Conservation (phyloP, 495 filamentous ascomycete genomes). For the Melanomma pulvis-pyrius region DNA sequence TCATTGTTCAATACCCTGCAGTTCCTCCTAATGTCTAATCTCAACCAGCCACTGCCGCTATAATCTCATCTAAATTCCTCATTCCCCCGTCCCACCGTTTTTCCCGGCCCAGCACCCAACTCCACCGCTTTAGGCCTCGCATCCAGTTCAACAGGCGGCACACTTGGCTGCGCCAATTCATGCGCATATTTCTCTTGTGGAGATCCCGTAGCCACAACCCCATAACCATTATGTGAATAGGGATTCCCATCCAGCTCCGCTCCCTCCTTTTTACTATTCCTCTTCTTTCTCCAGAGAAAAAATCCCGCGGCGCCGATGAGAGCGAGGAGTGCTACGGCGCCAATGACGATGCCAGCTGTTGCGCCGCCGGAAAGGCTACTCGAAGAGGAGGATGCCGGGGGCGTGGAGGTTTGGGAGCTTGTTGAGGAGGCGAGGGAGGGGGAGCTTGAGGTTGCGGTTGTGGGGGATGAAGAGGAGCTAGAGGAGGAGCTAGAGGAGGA, state of each 20-base stretch:
- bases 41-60: too few species aligned
- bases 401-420: background rate
- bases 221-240: background rate
- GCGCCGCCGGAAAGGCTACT: background rate
- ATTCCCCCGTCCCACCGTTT: too few species aligned
- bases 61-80: too few species aligned
- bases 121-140: background rate
- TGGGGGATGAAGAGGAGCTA: background rate
- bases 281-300: background rate
- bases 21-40: too few species aligned
- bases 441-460: background rate
- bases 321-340: background rate
- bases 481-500: background rate
- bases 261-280: background rate
- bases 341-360: background rate
- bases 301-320: background rate
- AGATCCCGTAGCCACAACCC: background rate
- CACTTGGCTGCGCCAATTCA: background rate
- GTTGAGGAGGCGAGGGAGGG: too few species aligned
- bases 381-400: background rate
- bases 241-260: background rate
- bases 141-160: background rate
- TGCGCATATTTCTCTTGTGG: background rate
- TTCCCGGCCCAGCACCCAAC: too few species aligned
- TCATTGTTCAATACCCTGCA: too few species aligned